A percentile compares a stretch with the other conserved stretches of the same genome.
These are phyloP conservation scores for Pichia sp. DNA, from an alignment of 1,139 yeast species.

Conservation along the genomic window DNA sequence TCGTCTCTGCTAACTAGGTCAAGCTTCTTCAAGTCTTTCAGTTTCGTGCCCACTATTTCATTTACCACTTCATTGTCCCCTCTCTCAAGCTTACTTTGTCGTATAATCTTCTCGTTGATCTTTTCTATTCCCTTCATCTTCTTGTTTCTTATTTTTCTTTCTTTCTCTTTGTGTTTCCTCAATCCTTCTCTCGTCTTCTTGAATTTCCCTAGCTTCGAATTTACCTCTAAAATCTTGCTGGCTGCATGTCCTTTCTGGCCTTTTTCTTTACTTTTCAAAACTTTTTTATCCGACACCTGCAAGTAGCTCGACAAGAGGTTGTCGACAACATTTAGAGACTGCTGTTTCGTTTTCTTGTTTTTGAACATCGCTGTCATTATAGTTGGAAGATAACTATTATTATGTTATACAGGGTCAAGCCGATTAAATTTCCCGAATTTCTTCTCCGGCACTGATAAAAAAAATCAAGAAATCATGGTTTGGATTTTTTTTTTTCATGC, in stretches of 20 bases:
- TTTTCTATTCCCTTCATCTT: slow-evolving; percentile 38
- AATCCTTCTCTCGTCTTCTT: slow-evolving; percentile 7
- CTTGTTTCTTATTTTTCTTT: slow-evolving; percentile 28
- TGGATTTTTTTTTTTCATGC: not conserved
- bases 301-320: slow-evolving; percentile 27
- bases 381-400: too few relatives aligned
- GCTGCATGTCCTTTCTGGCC: slow-evolving; percentile 16
- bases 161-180: slow-evolving; percentile 15
- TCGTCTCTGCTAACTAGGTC: slow-evolving; percentile 46
- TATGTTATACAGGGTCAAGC: too few relatives aligned
- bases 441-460: not conserved
- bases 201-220: slow-evolving; percentile 13
- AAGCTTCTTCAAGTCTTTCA: slow-evolving; percentile 37
- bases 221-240: slow-evolving; percentile 13
- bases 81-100: slow-evolving; percentile 48
- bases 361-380: slow-evolving; percentile 26
- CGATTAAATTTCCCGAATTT: not conserved
- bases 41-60: slow-evolving; percentile 48
- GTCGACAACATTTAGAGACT: slow-evolving; percentile 26
- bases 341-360: slow-evolving; percentile 24
- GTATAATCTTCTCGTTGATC: slow-evolving; percentile 42
- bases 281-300: slow-evolving; percentile 21
- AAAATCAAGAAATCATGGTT: too few relatives aligned
- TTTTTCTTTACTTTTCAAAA: slow-evolving; percentile 9
- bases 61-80: slow-evolving; percentile 39